Percentiles rank a stretch among this genome's conserved stretches.
Evolutionary conservation across 2,329 filamentous ascomycete genomes (phyloP).

Genomic region (Xylariaceae sp.): DNA sequence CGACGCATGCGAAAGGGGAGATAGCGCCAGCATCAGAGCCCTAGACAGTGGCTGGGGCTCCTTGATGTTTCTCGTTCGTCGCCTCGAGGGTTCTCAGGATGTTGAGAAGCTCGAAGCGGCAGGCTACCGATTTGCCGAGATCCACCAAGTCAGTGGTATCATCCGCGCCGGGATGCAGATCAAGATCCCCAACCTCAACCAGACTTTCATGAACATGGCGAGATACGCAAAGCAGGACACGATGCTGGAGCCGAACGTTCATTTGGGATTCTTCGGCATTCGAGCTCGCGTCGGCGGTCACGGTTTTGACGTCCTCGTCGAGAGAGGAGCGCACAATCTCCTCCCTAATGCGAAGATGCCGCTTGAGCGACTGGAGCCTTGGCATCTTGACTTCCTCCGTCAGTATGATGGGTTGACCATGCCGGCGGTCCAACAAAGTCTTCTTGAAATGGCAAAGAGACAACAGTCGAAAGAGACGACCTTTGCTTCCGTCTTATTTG

Average conservation of each 20-base stretch:
- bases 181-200: slow-evolving; percentile 55
- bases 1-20: slow-evolving; percentile 12
- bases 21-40: slow-evolving; percentile 14
- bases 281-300: slow-evolving; percentile 47
- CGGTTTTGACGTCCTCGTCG: slow-evolving; percentile 62
- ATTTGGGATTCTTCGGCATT: slow-evolving; percentile 57
- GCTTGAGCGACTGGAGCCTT: slow-evolving; percentile 47
- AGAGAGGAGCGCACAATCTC: slow-evolving; percentile 52
- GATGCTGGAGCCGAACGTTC: slow-evolving; percentile 49
- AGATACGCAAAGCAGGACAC: slow-evolving; percentile 47
- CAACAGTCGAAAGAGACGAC: slow-evolving; percentile 38
- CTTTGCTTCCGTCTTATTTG: slow-evolving; percentile 42
- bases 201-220: slow-evolving; percentile 61
- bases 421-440: slow-evolving; percentile 34
- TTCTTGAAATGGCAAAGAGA: slow-evolving; percentile 34
- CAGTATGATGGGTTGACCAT: slow-evolving; percentile 45
- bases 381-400: slow-evolving; percentile 52
- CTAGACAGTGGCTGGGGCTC: slow-evolving; percentile 64
- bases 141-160: slow-evolving; percentile 63
- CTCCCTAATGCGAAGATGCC: slow-evolving; percentile 57
- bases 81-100: slow-evolving; percentile 54
- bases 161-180: slow-evolving; percentile 75
- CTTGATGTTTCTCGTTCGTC: slow-evolving; percentile 73
- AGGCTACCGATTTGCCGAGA: slow-evolving; percentile 74
- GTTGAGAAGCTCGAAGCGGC: slow-evolving; percentile 61